Percentiles rank a stretch among this genome's conserved stretches.
Evolutionary conservation across 2,329 filamentous ascomycete species (phyloP).

Genomic region (Phyllosticta citriasiana): DNA sequence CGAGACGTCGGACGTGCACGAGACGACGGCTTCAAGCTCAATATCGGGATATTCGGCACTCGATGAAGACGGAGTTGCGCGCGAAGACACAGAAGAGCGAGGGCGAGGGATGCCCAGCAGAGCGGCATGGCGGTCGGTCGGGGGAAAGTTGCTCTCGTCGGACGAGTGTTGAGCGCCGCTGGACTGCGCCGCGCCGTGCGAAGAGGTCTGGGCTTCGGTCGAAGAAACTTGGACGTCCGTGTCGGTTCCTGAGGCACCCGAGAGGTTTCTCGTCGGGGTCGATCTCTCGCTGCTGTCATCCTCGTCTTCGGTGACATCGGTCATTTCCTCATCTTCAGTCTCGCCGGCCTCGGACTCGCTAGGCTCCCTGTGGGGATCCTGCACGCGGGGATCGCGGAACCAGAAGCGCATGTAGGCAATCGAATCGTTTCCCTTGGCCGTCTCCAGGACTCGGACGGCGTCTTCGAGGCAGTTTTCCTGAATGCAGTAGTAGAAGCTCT

Average conservation of each 20-base stretch:
- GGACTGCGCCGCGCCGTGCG: neutral
- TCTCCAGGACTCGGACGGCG: slow-evolving; percentile 69
- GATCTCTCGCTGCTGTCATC: slow-evolving; percentile 30
- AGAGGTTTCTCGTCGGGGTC: slow-evolving; percentile 15
- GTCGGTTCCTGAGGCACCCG: slow-evolving; percentile 6
- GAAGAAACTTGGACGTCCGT: slow-evolving; percentile 11
- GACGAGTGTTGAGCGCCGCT: neutral
- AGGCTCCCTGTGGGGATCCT: slow-evolving; percentile 25
- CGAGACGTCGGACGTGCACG: slow-evolving; percentile 78
- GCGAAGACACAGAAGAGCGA: neutral
- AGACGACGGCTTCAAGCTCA: slow-evolving; percentile 82
- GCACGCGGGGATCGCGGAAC: slow-evolving; percentile 59
- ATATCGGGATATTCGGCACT: slow-evolving; percentile 27
- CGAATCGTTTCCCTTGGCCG: slow-evolving; percentile 81
- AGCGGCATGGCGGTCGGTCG: neutral
- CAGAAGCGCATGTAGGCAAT: slow-evolving; percentile 83
- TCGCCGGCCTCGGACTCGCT: slow-evolving; percentile 39
- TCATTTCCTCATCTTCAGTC: slow-evolving; percentile 36
- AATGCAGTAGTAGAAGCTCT: slow-evolving; percentile 83
- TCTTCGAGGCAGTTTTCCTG: slow-evolving; percentile 66
- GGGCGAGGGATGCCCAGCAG: neutral
- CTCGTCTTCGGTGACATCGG: slow-evolving; percentile 37
- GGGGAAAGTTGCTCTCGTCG: neutral
- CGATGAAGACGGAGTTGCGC: slow-evolving; percentile 15
- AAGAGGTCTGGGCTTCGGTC: slow-evolving; percentile 1